Evolutionary conservation across 2,329 filamentous ascomycete species (phyloP).

Genomic region (Curvularia lunata): DNA sequence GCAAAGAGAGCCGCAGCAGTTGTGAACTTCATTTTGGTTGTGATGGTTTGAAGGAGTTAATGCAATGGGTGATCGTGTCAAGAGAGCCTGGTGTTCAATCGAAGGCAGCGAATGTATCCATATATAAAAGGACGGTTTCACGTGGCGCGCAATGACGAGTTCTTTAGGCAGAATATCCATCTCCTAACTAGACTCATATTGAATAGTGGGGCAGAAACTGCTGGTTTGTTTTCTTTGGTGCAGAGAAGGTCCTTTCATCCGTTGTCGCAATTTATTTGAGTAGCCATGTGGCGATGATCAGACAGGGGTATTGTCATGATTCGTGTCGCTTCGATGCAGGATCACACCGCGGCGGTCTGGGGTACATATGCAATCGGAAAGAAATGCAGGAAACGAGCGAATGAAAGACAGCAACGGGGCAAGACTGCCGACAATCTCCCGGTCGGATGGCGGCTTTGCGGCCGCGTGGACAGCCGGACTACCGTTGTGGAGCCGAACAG

Average conservation of each 20-base stretch:
- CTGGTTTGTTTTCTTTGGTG: constrained; percentile 21
- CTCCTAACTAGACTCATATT: constrained; percentile 23
- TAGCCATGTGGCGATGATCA: constrained; percentile 32
- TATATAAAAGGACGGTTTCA: constrained; percentile 25
- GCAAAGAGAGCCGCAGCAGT: constrained; percentile 38
- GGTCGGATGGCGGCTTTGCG: constrained; percentile 13
- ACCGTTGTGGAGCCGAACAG: constrained; percentile 16
- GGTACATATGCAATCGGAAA: constrained; percentile 34
- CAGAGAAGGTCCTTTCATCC: constrained; percentile 43
- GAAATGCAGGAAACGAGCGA: constrained; percentile 30
- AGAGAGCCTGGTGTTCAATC: constrained; percentile 18
- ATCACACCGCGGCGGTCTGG: constrained; percentile 37
- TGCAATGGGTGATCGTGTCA: constrained; percentile 6
- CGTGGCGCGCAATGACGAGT: background rate
- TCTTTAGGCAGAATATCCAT: constrained; percentile 45
- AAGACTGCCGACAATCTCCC: constrained; percentile 17
- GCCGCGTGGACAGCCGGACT: constrained; percentile 17
- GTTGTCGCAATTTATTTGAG: constrained; percentile 38
- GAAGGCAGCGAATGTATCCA: constrained; percentile 18
- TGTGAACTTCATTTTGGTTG: constrained; percentile 40
- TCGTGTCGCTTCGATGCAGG: constrained; percentile 30
- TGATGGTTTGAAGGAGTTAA: background rate
- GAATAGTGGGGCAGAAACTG: constrained; percentile 33
- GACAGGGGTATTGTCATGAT: constrained; percentile 33
- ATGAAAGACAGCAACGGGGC: constrained; percentile 17